Evolutionary conservation across 768 basidiomycete genomes (phyloP).

Genomic region (Steccherinum ochraceum): DNA sequence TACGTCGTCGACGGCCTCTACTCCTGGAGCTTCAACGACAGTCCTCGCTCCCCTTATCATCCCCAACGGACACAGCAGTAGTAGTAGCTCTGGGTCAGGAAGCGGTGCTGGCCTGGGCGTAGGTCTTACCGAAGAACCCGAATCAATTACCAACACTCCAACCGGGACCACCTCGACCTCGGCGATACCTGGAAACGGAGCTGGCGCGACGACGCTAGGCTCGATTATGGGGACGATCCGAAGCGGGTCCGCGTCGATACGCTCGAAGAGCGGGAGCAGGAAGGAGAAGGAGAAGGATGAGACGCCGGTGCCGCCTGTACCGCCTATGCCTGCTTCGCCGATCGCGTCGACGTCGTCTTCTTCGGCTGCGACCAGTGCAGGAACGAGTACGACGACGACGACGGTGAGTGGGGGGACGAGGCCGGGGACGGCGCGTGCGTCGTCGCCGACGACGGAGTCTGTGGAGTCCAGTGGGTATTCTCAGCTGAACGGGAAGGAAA

Average conservation of each 20-base stretch:
- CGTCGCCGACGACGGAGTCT: slow-evolving; percentile 15
- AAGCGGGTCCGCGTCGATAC: slow-evolving; percentile 8
- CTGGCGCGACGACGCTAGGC: not conserved
- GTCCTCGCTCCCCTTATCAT: not conserved
- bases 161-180: slow-evolving; percentile 17
- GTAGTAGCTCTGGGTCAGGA: not conserved
- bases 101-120: not conserved
- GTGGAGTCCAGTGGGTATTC: slow-evolving; percentile 1
- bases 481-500: slow-evolving; percentile 22
- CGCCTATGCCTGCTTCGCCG: slow-evolving; percentile 24
- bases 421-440: slow-evolving; percentile 22
- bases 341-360: slow-evolving; percentile 9
- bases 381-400: slow-evolving; percentile 13
- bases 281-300: slow-evolving; percentile 11
- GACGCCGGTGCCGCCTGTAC: slow-evolving; percentile 11
- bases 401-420: slow-evolving; percentile 14
- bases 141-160: slow-evolving; percentile 7
- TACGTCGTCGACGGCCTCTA: not conserved
- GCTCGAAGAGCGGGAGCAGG: slow-evolving; percentile 19
- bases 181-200: slow-evolving; percentile 3
- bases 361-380: not conserved
- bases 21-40: not conserved
- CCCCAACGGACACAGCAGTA: not conserved
- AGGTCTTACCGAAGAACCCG: not conserved
- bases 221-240: not conserved